phyloP scores from a whole-genome alignment of 148 eudicot genomes.

The Pharnaceum exiguum region DNA sequence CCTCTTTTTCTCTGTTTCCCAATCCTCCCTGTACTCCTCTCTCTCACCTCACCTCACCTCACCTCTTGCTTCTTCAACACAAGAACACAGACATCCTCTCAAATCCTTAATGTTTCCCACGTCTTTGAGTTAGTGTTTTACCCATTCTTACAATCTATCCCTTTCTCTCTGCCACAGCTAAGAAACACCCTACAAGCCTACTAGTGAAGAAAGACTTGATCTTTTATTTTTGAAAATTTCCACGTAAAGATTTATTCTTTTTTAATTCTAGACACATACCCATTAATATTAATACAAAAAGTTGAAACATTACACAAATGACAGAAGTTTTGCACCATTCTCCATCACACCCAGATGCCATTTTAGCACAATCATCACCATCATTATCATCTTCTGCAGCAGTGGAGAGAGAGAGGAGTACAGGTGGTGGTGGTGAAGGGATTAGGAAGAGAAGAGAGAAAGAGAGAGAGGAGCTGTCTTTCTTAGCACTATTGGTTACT shows the following conservation, averaged over 20 bases:
- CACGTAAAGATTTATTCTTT: constrained; percentile 24
- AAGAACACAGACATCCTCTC: not conserved
- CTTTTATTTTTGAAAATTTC: constrained; percentile 8
- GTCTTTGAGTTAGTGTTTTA: constrained; percentile 31
- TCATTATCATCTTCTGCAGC: too few relatives aligned
- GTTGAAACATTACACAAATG: constrained; percentile 35
- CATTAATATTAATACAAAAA: too few relatives aligned
- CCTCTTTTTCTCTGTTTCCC: constrained; percentile 1
- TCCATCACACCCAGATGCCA: constrained; percentile 32
- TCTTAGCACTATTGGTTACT: constrained; percentile 62
- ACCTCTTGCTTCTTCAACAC: constrained; percentile 26
- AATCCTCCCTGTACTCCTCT: too few relatives aligned
- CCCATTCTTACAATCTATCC: constrained; percentile 27
- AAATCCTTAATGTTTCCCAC: constrained; percentile 50
- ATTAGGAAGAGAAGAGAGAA: constrained; percentile 40
- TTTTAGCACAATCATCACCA: too few relatives aligned
- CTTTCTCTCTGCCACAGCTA: constrained; percentile 14
- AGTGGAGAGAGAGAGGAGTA: constrained; percentile 27
- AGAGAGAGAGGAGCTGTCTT: constrained; percentile 63
- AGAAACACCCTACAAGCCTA: too few relatives aligned
- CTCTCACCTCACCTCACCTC: not conserved
- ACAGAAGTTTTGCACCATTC: constrained; percentile 80
- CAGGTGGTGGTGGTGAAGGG: not conserved
- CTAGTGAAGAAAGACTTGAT: not conserved
- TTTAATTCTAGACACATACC: not conserved